Percentiles rank a stretch among this genome's conserved stretches.
phyloP scores from a whole-genome alignment of 805 yeast species.

The Barnettozyma populi region DNA sequence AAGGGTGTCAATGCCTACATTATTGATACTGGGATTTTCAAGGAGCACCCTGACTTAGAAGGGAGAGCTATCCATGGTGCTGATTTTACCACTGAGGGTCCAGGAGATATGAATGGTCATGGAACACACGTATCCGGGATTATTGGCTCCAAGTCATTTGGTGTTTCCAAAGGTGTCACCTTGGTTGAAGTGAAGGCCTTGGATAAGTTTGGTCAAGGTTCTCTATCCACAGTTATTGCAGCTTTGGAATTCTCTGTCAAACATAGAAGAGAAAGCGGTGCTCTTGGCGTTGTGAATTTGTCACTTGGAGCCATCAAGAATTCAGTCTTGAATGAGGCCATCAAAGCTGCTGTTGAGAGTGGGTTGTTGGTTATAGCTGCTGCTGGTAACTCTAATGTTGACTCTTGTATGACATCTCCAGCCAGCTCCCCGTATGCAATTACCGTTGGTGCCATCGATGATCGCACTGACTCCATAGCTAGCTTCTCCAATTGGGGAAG shows the following conservation, averaged over 20 bases:
- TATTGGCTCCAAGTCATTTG: conserved; percentile 73
- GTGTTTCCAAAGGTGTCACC: conserved; percentile 70
- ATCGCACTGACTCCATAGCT: conserved; percentile 62
- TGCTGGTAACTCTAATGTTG: conserved; percentile 76
- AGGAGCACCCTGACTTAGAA: conserved; percentile 56
- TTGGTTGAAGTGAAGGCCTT: conserved; percentile 74
- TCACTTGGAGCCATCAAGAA: conserved; percentile 76
- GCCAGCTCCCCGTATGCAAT: conserved; percentile 70
- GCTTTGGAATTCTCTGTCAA: conserved; percentile 66
- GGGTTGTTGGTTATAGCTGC: conserved; percentile 76
- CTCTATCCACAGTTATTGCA: conserved; percentile 55
- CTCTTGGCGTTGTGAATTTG: conserved; percentile 65
- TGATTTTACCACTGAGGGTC: conserved; percentile 49
- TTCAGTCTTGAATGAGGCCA: conserved; percentile 63
- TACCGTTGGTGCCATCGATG: conserved; percentile 88
- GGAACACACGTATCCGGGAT: conserved; percentile 94
- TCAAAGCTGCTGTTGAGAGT: conserved; percentile 64
- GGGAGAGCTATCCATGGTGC: conserved; percentile 55
- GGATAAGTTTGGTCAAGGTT: conserved; percentile 64
- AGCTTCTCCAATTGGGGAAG: conserved; percentile 86
- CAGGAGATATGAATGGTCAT: conserved; percentile 77
- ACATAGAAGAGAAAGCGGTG: conserved; percentile 36
- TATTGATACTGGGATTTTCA: conserved; percentile 77
- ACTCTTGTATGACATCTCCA: conserved; percentile 84
- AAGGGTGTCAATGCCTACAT: conserved; percentile 66